Base-by-base conservation (phyloP, 139 green algal genomes). In the Monoraphidium neglectum region DNA sequence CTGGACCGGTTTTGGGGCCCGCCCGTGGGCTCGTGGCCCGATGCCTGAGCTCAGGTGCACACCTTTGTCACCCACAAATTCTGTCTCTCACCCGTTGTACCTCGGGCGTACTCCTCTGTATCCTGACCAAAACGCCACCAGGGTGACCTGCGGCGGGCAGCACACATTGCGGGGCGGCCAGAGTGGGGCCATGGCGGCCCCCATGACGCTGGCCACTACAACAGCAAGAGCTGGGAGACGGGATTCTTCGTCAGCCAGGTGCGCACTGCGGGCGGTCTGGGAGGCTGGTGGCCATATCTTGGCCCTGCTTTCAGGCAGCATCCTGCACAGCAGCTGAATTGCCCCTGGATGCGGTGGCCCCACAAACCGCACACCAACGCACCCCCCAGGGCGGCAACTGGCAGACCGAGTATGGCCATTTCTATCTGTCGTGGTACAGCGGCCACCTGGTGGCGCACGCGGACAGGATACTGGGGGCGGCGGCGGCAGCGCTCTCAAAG, bases 341-440 rank as follows among this genome's bases (percentile, higher is more conserved):
- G n/a, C n/a, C n/a, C n/a, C n/a, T n/a, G n/a, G n/a, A n/a, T n/a
- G n/a, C n/a, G n/a, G n/a, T n/a, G n/a, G n/a, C n/a, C n/a, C n/a
- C n/a, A n/a, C n/a, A n/a, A n/a, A n/a, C n/a, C n/a, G n/a, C n/a
- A n/a, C n/a, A n/a, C n/a, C n/a, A n/a, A n/a, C n/a, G n/a, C n/a
- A n/a, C n/a, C n/a, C n/a, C n/a, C n/a, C n/a, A 94, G 30, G 74
- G 74, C 54, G 94, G 96, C 72, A 95, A 80, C 79, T 99, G 92
- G 91, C 85, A 93, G 72, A 91, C 88, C 4, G 80, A 90, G 4
- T 99, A 99, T 75, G 96, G 96, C 23, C 80, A 86, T 69, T 98
- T 98, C 80, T 99, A 98, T 81, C 83, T 98, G 33, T 72, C 63
- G 28, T 99, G 96, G 96, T 99, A 99, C 87, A 90, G 80, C 23